Percentiles rank a stretch among this genome's conserved stretches.
These are phyloP conservation scores for Colletotrichum echinochloae DNA, from an alignment of 2,329 filamentous ascomycete genomes.

Conservation along the genomic window DNA sequence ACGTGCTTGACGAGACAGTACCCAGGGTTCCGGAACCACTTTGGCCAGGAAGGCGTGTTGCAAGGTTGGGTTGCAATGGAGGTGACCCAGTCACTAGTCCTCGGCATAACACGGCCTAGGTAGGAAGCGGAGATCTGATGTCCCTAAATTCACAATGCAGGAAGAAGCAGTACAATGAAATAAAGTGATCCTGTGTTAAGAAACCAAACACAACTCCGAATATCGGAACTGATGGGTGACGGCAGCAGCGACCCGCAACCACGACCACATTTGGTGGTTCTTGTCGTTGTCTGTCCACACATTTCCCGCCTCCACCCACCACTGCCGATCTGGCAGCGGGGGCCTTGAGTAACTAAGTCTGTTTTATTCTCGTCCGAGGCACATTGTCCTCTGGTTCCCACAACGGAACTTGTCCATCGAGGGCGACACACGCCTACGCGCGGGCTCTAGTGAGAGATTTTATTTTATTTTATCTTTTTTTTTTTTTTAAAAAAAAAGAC, in stretches of 20 bases:
- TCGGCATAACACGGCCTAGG: conserved; percentile 17
- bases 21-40: too few species aligned
- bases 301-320: conserved; percentile 13
- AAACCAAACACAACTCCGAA: neutral
- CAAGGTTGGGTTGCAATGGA: too few species aligned
- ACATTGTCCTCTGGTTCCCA: conserved; percentile 16
- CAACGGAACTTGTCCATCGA: conserved; percentile 36
- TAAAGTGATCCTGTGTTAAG: neutral
- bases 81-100: conserved; percentile 1
- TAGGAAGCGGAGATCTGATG: neutral
- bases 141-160: neutral
- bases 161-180: neutral
- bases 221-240: neutral
- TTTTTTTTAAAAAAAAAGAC: too few species aligned
- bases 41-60: too few species aligned
- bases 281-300: neutral
- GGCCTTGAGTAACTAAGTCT: too few species aligned
- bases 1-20: too few species aligned
- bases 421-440: neutral
- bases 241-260: neutral
- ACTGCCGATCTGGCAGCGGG: conserved; percentile 19
- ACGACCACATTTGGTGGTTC: neutral
- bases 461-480: too few species aligned
- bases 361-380: neutral
- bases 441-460: too few species aligned